Evolutionary conservation across 2,329 filamentous ascomycete species (phyloP), one percentile per base, ranked within the genome.

Genomic region (Diaporthe ilicicola): DNA sequence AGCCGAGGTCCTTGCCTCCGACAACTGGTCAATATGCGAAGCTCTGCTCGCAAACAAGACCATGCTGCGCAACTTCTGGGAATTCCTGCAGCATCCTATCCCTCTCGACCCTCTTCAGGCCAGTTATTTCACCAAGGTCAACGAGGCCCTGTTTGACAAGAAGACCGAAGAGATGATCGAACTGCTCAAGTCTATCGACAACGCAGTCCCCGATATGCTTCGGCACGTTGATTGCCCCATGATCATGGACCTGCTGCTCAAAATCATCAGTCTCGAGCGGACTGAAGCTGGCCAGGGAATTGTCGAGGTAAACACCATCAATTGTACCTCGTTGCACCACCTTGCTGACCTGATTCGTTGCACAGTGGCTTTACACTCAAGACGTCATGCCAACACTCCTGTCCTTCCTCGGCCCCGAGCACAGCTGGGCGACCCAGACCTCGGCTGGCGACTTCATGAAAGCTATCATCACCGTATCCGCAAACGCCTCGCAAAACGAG

Each of bases 121-220:
- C 22, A 95, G 95, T 78, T 99, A 99, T 81, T 99, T 99, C 80
- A 98, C 95, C 69, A 99, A 98, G 80, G 95, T 99, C 78, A 98
- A 98, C 81, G 96, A 99, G 83, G 93, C 94, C n/a, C 84, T 99
- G 24, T 92, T 99, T 69, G 96, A 98, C 81, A 97, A 96, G 83
- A 98, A 98, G 87, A 98, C 97, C 7, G 94, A 97, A 78, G 95
- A 98, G 74, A 99, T 98, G 95, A 86, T 98, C 75, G 90, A 92
- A 22, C 91, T 99, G 73, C 90, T 99, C 81, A 97, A 94, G 80
- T 92, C 90, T 2, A 84, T 97, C 61, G 92, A 96, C 42, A 90
- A 92, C 67, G 93, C 96, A 50, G 90, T 99, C 27, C 87, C 93
- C 15, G 91, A 94, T 74, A 92, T 99, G 84, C 87, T 99, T 70